These are phyloP conservation scores for Lindgomyces ingoldianus DNA, from an alignment of 495 filamentous ascomycete genomes.

Conservation along the genomic window DNA sequence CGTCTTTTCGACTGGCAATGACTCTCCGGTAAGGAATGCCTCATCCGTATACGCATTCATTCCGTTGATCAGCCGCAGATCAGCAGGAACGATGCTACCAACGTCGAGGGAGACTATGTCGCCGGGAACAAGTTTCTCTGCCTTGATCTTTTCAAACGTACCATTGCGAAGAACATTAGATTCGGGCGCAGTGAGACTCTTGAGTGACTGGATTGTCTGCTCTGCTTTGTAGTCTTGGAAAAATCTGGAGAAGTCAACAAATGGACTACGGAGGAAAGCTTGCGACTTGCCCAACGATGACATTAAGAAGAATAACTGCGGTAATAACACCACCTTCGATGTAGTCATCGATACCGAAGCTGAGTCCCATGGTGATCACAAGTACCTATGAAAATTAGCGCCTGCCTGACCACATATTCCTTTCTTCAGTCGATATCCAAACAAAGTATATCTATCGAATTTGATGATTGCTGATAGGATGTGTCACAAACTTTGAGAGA, in stretches of 20 bases:
- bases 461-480: neutral
- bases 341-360: constrained; percentile 35
- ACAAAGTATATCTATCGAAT: neutral
- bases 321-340: constrained; percentile 39
- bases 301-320: constrained; percentile 73
- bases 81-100: constrained; percentile 69
- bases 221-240: constrained; percentile 81
- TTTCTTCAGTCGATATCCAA: neutral
- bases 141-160: constrained; percentile 61
- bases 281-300: constrained; percentile 58
- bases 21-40: constrained; percentile 74
- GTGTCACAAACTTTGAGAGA: neutral
- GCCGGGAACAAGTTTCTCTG: constrained; percentile 71
- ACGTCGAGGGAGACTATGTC: constrained; percentile 66
- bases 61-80: constrained; percentile 62
- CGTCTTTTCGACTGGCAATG: constrained; percentile 62
- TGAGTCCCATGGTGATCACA: constrained; percentile 37
- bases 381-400: constrained; percentile 25
- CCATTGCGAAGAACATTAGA: constrained; percentile 75
- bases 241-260: constrained; percentile 51
- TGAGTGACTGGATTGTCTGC: constrained; percentile 78
- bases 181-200: constrained; percentile 73
- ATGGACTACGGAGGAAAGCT: neutral
- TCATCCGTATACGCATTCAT: constrained; percentile 73
- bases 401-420: no score